These are phyloP conservation scores for Fusarium coffeatum DNA, from an alignment of 2,329 filamentous ascomycete genomes.

Conservation along the genomic window DNA sequence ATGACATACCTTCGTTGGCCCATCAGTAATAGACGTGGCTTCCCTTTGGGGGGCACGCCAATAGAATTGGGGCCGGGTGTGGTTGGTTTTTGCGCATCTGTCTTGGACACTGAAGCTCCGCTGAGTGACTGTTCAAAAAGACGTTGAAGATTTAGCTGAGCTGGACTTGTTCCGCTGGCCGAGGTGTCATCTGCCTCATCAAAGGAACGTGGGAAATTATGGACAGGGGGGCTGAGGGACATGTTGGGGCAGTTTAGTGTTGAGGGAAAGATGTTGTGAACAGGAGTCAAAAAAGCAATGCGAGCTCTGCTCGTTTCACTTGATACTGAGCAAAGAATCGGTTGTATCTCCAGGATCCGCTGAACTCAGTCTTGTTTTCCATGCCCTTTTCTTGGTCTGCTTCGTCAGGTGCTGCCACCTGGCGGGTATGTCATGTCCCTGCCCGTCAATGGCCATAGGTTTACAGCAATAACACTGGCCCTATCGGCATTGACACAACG, in stretches of 20 bases:
- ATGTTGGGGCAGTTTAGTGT: slow-evolving; percentile 42
- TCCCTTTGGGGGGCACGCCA: slow-evolving; percentile 68
- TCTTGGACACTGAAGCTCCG: slow-evolving; percentile 61
- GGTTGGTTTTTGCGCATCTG: slow-evolving; percentile 59
- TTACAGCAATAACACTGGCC: slow-evolving; percentile 11
- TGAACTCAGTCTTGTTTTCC: background rate
- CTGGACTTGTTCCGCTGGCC: slow-evolving; percentile 62
- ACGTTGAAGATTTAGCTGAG: slow-evolving; percentile 72
- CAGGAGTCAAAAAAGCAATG: background rate
- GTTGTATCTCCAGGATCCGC: background rate
- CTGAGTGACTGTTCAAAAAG: slow-evolving; percentile 70
- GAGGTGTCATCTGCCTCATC: slow-evolving; percentile 46
- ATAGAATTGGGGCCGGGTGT: slow-evolving; percentile 55
- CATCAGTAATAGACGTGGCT: slow-evolving; percentile 92
- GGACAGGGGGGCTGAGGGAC: slow-evolving; percentile 51
- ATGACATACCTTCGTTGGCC: slow-evolving; percentile 84
- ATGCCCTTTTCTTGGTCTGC: slow-evolving; percentile 5
- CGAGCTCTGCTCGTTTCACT: slow-evolving; percentile 36
- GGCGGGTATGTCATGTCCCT: slow-evolving; percentile 25
- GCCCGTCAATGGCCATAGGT: slow-evolving; percentile 21
- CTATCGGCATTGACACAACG: background rate
- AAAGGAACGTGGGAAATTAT: slow-evolving; percentile 42
- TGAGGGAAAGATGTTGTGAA: background rate
- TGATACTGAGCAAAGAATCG: slow-evolving; percentile 19
- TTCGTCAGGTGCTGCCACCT: slow-evolving; percentile 21